Evolutionary conservation across 345 rosid species (phyloP), one percentile per base, ranked within the genome.

Genomic region (Salix dunnii): DNA sequence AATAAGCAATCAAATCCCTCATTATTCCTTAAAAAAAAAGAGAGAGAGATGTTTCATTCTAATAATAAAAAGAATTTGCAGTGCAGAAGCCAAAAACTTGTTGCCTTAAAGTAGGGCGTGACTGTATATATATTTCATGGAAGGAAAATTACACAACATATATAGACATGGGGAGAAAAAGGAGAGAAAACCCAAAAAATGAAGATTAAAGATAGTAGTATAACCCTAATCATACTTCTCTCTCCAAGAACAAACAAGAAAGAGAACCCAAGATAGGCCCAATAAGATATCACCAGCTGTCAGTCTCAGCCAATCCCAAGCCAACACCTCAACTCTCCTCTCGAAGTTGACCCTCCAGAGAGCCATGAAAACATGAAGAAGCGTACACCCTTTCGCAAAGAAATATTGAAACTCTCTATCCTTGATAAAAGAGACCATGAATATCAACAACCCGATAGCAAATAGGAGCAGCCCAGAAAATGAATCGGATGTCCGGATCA

Each of bases 401-500:
- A 92, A 93, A 74, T 86, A 77, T 23, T 96, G 98, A 68, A 94
- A 94, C 36, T 87, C 92, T 72, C 87, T 85, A 2, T 96, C 99
- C 77, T 83, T 92, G 2, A 91, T 92, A 62, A 93, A 94, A 6
- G 98, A 85, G 16, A 96, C 97, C 98, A 96, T 91, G 76, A 94
- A 88, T 31, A 96, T 60, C 4, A 96, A 72, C 48, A 86, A 81
- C 55, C 99, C 98, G 1, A 96, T 87, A 0, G 89, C 85, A 58
- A 92, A 91, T 10, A 96, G 82, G 75, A 96, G 95, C 93, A 96
- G 73, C 64, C 99, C 99, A 0, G 99, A 91, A 78, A 96, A 96
- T 0, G 99, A 96, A 35, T 92, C 90, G 6, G 98, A 91, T 64
- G 92, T 96, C 87, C 85, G 89, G 76, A 93, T 90, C 81, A 94